These are phyloP conservation scores for Suhomyces ambrosiae DNA, from an alignment of 1,139 yeast genomes.

Conservation along the genomic window DNA sequence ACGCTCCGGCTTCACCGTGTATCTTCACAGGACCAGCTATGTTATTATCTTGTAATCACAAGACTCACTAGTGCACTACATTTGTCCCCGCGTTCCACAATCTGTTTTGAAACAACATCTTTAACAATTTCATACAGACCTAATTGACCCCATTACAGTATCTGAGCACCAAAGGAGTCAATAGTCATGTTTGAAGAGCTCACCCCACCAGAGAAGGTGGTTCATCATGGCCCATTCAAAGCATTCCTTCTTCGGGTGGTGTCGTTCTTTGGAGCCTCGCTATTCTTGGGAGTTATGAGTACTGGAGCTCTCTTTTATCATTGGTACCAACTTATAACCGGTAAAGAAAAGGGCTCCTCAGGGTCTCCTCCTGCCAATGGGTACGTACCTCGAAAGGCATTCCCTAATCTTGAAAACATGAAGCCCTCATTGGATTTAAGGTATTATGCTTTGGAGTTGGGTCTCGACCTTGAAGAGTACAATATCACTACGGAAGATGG, in stretches of 20 bases:
- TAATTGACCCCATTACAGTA: not conserved
- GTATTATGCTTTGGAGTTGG: conserved; percentile 66
- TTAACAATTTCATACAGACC: too few relatives aligned
- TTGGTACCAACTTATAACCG: conserved; percentile 25
- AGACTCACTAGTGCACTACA: too few relatives aligned
- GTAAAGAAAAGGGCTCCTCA: conserved; percentile 22
- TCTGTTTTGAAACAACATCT: not conserved
- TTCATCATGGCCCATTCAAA: conserved; percentile 20
- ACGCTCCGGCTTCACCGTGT: not conserved
- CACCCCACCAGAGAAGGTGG: conserved; percentile 23
- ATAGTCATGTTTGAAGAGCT: conserved; percentile 25
- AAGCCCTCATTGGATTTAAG: conserved; percentile 45
- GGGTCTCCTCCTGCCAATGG: conserved; percentile 21
- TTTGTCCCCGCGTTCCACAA: too few relatives aligned
- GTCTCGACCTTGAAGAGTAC: conserved; percentile 60
- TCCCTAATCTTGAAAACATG: conserved; percentile 32
- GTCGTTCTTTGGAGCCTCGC: conserved; percentile 32
- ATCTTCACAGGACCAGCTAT: not conserved
- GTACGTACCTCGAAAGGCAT: conserved; percentile 33
- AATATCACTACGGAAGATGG: conserved; percentile 80
- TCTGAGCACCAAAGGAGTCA: too few relatives aligned
- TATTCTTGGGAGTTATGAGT: conserved; percentile 29
- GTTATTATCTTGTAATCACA: too few relatives aligned
- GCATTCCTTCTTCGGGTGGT: conserved; percentile 26
- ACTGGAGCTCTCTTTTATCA: conserved; percentile 33